Evolutionary conservation across 2,329 filamentous ascomycete genomes (phyloP).

Genomic region (Phialemonium atrogriseum): DNA sequence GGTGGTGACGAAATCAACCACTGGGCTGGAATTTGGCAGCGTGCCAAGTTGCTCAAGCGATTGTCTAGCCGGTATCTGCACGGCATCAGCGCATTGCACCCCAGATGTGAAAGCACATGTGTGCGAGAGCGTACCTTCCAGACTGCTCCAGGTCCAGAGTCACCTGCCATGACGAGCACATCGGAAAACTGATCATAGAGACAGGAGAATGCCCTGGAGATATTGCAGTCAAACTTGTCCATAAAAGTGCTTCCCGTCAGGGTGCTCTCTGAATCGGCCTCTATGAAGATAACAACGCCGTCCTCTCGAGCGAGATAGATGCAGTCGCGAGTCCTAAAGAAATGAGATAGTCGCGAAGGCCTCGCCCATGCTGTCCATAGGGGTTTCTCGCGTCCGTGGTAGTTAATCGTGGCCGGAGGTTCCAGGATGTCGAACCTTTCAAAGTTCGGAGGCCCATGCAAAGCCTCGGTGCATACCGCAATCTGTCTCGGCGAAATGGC

Average conservation of each 20-base stretch:
- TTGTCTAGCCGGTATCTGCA: slow-evolving; percentile 45
- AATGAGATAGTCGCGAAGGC: slow-evolving; percentile 57
- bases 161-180: slow-evolving; percentile 71
- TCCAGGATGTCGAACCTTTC: slow-evolving; percentile 32
- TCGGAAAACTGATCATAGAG: slow-evolving; percentile 62
- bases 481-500: slow-evolving; percentile 55
- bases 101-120: background rate
- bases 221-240: slow-evolving; percentile 62
- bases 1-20: slow-evolving; percentile 46
- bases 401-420: slow-evolving; percentile 32
- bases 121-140: slow-evolving; percentile 50
- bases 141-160: slow-evolving; percentile 68
- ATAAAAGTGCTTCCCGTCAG: slow-evolving; percentile 48
- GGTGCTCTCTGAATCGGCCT: slow-evolving; percentile 52
- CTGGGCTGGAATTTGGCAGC: slow-evolving; percentile 57
- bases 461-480: slow-evolving; percentile 44
- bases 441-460: slow-evolving; percentile 41
- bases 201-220: slow-evolving; percentile 75
- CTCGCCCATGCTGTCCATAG: slow-evolving; percentile 82
- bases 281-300: slow-evolving; percentile 66
- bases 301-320: slow-evolving; percentile 87
- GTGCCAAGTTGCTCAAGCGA: slow-evolving; percentile 45
- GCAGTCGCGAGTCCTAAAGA: slow-evolving; percentile 59
- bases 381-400: slow-evolving; percentile 40
- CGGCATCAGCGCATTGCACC: slow-evolving; percentile 4